Conservation (phyloP, 768 basidiomycete species). For the Neoboletus brunneissimus region DNA sequence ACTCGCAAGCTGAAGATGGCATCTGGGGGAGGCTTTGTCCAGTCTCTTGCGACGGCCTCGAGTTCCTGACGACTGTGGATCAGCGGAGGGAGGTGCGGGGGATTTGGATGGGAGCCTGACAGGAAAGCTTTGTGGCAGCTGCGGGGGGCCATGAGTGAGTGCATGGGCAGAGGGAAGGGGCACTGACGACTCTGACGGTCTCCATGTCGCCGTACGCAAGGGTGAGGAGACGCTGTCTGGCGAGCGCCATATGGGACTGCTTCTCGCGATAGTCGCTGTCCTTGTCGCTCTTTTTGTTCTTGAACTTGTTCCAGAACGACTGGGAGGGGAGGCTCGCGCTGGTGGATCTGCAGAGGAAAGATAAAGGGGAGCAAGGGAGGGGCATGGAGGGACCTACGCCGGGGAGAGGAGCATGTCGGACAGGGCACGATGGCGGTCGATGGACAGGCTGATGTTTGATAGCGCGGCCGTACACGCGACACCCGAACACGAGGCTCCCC, state of each 20-base stretch:
- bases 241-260: slow-evolving; percentile 62
- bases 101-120: slow-evolving; percentile 39
- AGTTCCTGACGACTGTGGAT: slow-evolving; percentile 56
- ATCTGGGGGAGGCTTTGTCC: slow-evolving; percentile 84
- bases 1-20: slow-evolving; percentile 72
- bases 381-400: slow-evolving; percentile 50
- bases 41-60: slow-evolving; percentile 74
- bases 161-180: slow-evolving; percentile 2
- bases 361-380: slow-evolving; percentile 27
- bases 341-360: slow-evolving; percentile 53
- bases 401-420: slow-evolving; percentile 74
- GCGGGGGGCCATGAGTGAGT: slow-evolving; percentile 1
- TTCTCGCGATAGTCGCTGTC: slow-evolving; percentile 57
- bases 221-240: slow-evolving; percentile 74
- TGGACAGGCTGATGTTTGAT: slow-evolving; percentile 24
- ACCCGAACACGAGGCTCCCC: slow-evolving; percentile 50
- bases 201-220: slow-evolving; percentile 85
- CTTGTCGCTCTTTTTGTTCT: slow-evolving; percentile 58
- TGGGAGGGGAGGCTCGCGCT: slow-evolving; percentile 55
- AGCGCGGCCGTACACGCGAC: slow-evolving; percentile 34
- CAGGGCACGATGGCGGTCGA: slow-evolving; percentile 26
- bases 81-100: neutral
- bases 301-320: slow-evolving; percentile 64
- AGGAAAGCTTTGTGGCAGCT: slow-evolving; percentile 68
- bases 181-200: slow-evolving; percentile 64